phyloP scores from a whole-genome alignment of 202 grass and related monocot genomes.

The Hordeum pubiflorum region DNA sequence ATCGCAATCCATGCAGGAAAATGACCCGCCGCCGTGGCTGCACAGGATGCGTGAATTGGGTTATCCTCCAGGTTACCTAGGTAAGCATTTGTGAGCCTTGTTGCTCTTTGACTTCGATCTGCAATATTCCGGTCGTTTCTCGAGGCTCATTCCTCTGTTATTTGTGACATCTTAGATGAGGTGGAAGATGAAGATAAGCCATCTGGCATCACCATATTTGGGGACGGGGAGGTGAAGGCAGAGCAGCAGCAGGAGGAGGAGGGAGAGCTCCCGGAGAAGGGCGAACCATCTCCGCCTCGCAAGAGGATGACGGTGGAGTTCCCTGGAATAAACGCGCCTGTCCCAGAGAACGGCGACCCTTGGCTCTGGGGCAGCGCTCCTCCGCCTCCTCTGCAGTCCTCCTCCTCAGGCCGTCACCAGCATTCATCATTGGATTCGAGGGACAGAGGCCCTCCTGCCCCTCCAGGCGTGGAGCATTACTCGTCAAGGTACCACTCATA shows the following conservation, averaged over 20 bases:
- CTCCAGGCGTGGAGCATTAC: slow-evolving; percentile 34
- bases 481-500: slow-evolving; percentile 49
- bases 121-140: no score
- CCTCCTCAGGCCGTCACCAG: slow-evolving; percentile 21
- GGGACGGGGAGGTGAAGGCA: slow-evolving; percentile 47
- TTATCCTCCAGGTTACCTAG: slow-evolving; percentile 94
- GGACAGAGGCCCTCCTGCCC: slow-evolving; percentile 35
- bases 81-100: slow-evolving; percentile 31
- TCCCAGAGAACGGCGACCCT: slow-evolving; percentile 73
- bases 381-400: slow-evolving; percentile 24
- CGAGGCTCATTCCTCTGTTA: no score
- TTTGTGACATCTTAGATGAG: slow-evolving; percentile 30
- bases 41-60: slow-evolving; percentile 90
- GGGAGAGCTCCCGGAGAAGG: slow-evolving; percentile 64
- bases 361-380: slow-evolving; percentile 57
- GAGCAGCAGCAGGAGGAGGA: slow-evolving; percentile 58
- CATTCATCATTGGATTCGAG: slow-evolving; percentile 19
- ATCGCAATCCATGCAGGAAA: slow-evolving; percentile 50
- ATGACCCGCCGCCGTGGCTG: slow-evolving; percentile 94
- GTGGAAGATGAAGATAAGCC: slow-evolving; percentile 77
- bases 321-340: slow-evolving; percentile 80
- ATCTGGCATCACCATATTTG: slow-evolving; percentile 91
- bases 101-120: no score
- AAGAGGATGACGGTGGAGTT: slow-evolving; percentile 75
- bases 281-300: slow-evolving; percentile 26